Evolutionary conservation across 2,329 filamentous ascomycete species (phyloP).

Genomic region (Fusarium heterosporum): DNA sequence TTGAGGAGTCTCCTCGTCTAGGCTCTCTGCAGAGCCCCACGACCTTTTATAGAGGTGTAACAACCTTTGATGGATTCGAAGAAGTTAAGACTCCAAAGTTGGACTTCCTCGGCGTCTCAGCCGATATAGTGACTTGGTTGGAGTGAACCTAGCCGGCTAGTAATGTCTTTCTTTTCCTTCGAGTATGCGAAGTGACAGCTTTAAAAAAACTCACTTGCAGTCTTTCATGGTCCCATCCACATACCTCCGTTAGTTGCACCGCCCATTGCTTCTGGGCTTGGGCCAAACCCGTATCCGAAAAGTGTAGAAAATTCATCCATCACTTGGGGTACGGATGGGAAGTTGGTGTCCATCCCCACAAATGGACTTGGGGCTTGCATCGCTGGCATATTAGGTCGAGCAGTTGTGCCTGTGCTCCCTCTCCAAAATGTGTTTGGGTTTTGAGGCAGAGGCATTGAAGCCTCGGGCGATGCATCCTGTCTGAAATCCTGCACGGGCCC

Average conservation of each 20-base stretch:
- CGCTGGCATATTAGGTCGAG: constrained; percentile 43
- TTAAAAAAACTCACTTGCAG: neutral
- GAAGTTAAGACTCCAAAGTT: neutral
- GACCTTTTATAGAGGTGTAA: neutral
- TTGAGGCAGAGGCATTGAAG: constrained; percentile 40
- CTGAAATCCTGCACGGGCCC: constrained; percentile 44
- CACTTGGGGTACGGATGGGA: constrained; percentile 55
- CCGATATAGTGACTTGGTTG: neutral
- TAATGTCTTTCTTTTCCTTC: constrained; percentile 17
- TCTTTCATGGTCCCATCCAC: constrained; percentile 47
- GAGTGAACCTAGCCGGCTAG: neutral
- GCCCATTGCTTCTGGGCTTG: constrained; percentile 47
- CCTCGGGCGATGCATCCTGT: constrained; percentile 43
- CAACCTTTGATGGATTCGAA: neutral
- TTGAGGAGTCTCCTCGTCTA: neutral
- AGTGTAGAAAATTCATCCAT: constrained; percentile 54
- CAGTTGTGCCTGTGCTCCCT: constrained; percentile 33
- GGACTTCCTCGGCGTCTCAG: constrained; percentile 7
- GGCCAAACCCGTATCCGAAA: constrained; percentile 49
- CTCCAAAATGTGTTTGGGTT: constrained; percentile 43
- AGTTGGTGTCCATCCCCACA: constrained; percentile 53
- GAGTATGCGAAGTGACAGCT: constrained; percentile 1
- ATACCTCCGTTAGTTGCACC: constrained; percentile 43
- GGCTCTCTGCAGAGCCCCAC: neutral
- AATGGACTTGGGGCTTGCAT: constrained; percentile 51